A percentile compares a stretch with the other conserved stretches of the same genome.
Evolutionary conservation across 805 yeast genomes (phyloP).

Genomic region (Metschnikowia santaceciliae): DNA sequence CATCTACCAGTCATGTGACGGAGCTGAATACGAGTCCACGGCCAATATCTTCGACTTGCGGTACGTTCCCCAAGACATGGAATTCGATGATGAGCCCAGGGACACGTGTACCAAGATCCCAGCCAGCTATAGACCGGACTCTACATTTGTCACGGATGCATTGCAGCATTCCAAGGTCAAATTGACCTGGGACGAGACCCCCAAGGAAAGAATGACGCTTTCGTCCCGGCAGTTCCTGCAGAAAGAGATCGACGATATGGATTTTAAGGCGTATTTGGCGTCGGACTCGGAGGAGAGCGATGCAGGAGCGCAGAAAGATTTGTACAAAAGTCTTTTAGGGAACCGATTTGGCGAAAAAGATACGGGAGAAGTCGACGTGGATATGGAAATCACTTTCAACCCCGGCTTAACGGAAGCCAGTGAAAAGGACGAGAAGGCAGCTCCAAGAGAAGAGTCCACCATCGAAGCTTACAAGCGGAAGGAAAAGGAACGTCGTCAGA

Average conservation of each 20-base stretch:
- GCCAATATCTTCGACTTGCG: slow-evolving; percentile 91
- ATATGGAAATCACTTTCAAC: slow-evolving; percentile 93
- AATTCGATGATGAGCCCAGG: slow-evolving; percentile 71
- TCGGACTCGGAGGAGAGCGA: slow-evolving; percentile 44
- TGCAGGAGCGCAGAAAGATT: slow-evolving; percentile 41
- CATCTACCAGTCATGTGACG: slow-evolving; percentile 87
- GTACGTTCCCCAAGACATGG: slow-evolving; percentile 90
- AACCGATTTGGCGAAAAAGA: slow-evolving; percentile 34
- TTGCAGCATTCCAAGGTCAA: slow-evolving; percentile 94
- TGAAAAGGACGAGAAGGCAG: slow-evolving; percentile 27
- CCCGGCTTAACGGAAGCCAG: slow-evolving; percentile 60
- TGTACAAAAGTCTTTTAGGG: slow-evolving; percentile 58
- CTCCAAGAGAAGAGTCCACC: slow-evolving; percentile 55
- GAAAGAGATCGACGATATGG: slow-evolving; percentile 86
- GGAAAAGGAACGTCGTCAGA: slow-evolving; percentile 88
- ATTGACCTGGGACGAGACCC: slow-evolving; percentile 98
- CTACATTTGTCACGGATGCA: slow-evolving; percentile 85
- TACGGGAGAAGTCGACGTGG: slow-evolving; percentile 58
- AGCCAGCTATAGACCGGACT: slow-evolving; percentile 68
- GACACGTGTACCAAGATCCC: slow-evolving; percentile 76
- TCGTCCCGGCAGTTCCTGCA: slow-evolving; percentile 81
- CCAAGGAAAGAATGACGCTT: slow-evolving; percentile 75
- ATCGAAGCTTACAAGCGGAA: slow-evolving; percentile 78
- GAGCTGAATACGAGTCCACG: slow-evolving; percentile 92
- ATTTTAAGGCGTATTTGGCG: slow-evolving; percentile 87